Evolutionary conservation across 108 stramenopile species (phyloP), one percentile per base, ranked within the genome.

Genomic region (Thalassiosira profunda): DNA sequence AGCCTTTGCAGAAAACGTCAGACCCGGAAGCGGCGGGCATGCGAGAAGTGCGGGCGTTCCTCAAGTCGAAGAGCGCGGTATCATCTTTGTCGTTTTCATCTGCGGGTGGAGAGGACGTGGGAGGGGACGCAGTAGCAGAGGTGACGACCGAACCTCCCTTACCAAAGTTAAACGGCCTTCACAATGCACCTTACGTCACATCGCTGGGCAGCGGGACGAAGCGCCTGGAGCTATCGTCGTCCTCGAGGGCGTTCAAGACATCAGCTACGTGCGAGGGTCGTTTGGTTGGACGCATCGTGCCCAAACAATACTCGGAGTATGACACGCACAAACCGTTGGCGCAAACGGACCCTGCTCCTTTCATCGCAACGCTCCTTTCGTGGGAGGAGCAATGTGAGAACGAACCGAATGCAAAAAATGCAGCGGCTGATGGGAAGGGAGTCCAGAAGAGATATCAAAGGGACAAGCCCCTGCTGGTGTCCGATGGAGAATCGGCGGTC

Each of bases 261-360:
- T 68, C 67, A n/a, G 48, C 29, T 37, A 10, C 47, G 26, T 28
- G 58, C 10, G 42, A 70, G 18, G 76, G 76, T 12, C 51, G 40
- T 15, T 64, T 78, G 44, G 54, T 78, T 28, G 63, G 57, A 48
- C 62, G 76, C 3, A 44, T 65, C 26, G 40, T 78, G 21, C 76
- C 76, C 4, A 33, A 33, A 21, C 28, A 33, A 3, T 54, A 62
- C 34, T 51, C 31, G 18, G 70, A 62, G 9, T 72, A 72, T 46
- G 58, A 70, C 38, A 34, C 49, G 5, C 70, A 40, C 5, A 61
- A 72, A 38, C 58, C 60, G 14, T 33, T 46, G 14, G 36, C 49
- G 15, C 41, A 42, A 29, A 55, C 45, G 21, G 60, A 70, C 44
- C 70, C 70, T 3, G 12, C 51, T 33, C 33, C 31, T 20, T 55